Evolutionary conservation across 495 filamentous ascomycete species (phyloP), one percentile per base, ranked within the genome.

Genomic region (Hypoxylon fuscum): DNA sequence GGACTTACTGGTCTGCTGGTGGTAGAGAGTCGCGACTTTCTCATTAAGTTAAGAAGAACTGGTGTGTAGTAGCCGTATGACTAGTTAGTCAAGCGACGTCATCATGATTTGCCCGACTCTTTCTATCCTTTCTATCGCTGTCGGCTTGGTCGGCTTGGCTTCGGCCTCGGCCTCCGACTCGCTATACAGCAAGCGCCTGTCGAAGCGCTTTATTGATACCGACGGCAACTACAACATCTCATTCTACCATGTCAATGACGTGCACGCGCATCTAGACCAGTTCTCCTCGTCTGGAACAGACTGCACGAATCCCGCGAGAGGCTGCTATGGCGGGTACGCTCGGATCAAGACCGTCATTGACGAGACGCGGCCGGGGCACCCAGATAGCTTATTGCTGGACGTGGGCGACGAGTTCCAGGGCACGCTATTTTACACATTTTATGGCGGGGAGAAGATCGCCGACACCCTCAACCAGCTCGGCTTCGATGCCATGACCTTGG

Each of bases 241-340:
- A 18, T 83, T 86, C 69, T 87, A 85, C 66, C 84, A 86, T 65
- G 73, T 86, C 71, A 87, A 87, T 65, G 84, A 86, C 62, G 84
- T 87, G 0, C 84, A 87, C 59, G 79, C 83, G 25, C 83, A 85
- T 60, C 74, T 87, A 6, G 84, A 86, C 59, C 62, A 86, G 68
- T 86, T 83, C 66, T 72, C 79, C 8, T 73, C 77, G 20, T 81
- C 80, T 0, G 84, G 84, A 20, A 77, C 81, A 7, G 82, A 85
- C 60, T 86, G 84, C 69, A 76, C 76, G 0, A 55, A 72, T 20
- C 77, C 81, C 1, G 68, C 75, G 20, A 71, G 72, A 32, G 84
- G 83, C 5, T 86, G 84, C 61, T 85, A 74, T 53, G 84, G 84
- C n/a, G 84, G 84, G 1, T 86, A 87, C 54, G 72, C 84, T 1